A percentile compares a stretch with the other conserved stretches of the same genome.
Conservation (phyloP, 2,329 filamentous ascomycete species). For the Zymoseptoria ardabiliae region DNA sequence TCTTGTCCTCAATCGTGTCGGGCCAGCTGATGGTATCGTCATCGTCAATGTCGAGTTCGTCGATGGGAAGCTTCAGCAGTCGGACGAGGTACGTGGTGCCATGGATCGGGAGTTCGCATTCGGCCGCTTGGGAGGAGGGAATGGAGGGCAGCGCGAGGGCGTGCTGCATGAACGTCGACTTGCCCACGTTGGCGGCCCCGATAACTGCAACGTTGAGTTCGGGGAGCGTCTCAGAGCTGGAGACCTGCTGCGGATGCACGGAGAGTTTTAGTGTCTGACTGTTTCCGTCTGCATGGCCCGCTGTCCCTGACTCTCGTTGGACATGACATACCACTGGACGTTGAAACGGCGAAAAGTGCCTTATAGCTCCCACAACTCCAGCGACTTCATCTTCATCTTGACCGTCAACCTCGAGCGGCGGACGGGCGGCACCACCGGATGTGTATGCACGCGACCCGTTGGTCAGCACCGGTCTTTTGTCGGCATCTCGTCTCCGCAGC, state of each 20-base stretch:
- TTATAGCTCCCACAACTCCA: slow-evolving; percentile 24
- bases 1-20: slow-evolving; percentile 52
- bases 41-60: slow-evolving; percentile 45
- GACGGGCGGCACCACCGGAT: not conserved
- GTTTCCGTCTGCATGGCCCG: slow-evolving; percentile 1
- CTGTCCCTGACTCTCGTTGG: not conserved
- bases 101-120: slow-evolving; percentile 51
- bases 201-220: slow-evolving; percentile 54
- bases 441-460: not conserved
- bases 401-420: slow-evolving; percentile 13
- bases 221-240: slow-evolving; percentile 32
- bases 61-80: slow-evolving; percentile 49
- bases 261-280: slow-evolving; percentile 4
- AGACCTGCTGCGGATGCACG: slow-evolving; percentile 10
- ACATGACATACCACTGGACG: slow-evolving; percentile 22
- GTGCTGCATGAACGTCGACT: slow-evolving; percentile 52
- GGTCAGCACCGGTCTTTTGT: not conserved
- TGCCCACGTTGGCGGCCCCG: slow-evolving; percentile 48
- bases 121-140: slow-evolving; percentile 34
- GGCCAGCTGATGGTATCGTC: slow-evolving; percentile 52
- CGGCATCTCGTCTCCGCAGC: not conserved
- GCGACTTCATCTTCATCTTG: slow-evolving; percentile 28
- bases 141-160: slow-evolving; percentile 47
- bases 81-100: slow-evolving; percentile 50
- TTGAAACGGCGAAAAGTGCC: slow-evolving; percentile 23